Evolutionary conservation across 2,329 filamentous ascomycete species (phyloP), one percentile per base, ranked within the genome.

Genomic region (Exophiala sideris): DNA sequence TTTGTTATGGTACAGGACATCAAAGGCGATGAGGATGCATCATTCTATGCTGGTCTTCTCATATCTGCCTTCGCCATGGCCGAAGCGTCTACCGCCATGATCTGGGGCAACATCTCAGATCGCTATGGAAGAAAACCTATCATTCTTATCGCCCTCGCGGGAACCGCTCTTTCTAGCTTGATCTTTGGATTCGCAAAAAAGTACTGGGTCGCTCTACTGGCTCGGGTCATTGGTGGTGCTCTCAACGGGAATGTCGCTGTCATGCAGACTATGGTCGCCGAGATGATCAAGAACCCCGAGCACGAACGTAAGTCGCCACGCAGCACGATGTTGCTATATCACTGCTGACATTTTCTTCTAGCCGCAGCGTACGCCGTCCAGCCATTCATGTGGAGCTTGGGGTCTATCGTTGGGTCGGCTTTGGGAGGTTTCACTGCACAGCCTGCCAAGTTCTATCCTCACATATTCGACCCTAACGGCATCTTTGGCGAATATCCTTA

Each of bases 241-340:
- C 68, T 88, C 44, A 89, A 89, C 65, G 86, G 85, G 1, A 89
- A 89, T 65, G 79, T 88, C 2, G 86, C 85, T 0, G 85, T 89
- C 4, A 85, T 89, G 83, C 75, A 86, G 57, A 88, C 85, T 5
- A 85, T 88, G 79, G 86, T 88, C 41, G 80, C 81, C 1, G 87
- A 89, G 68, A 85, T 87, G 39, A 81, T 89, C 29, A 76, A 79
- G 48, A 86, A 88, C 68, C 73, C 73, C 1, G 70, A 73, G 42
- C 72, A 75, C 52, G 73, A 76, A 52, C 73, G 68, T 68, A 59
- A 48, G 66, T 57, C 44, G 29, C 34, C 33, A 45, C 16, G 12
- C 14, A 24, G 21, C 20, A 40, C 2, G 16, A 14, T 18, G n/a
- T 2, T 32, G 46, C 10, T 7, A 16, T 14, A 12, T 11, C n/a